Base-by-base conservation (phyloP, 306 rosid genomes). In the Lablab purpureus region DNA sequence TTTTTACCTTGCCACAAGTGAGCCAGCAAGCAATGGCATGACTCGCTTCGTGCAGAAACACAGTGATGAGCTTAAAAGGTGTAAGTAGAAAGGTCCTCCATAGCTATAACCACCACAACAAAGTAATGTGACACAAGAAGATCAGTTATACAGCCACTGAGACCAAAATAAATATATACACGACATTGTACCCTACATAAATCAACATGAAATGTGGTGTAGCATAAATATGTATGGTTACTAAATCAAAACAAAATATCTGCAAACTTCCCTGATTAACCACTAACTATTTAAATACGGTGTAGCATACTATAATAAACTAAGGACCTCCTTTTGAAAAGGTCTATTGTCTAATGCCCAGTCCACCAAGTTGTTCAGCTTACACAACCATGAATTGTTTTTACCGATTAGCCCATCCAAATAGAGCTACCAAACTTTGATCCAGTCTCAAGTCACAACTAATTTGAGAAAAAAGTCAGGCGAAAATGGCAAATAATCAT, bases 31-130 rank as follows among this genome's bases (percentile, higher is more conserved):
- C 98, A 72, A 94, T 74, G 40, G 98, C 98, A 85, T 94, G 98
- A 83, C 98, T 94, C 13, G 91, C 91, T 88, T 94, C 98, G 10
- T 94, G 98, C 80, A 94, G 83, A 87, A 94, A 94, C 85, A 94
- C 98, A 7, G 97, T 94, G 77, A 94, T 92, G 89, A 94, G 98
- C 96, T 94, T 94, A 79, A 94, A 94, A 49, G 98, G 98, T 30
- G 97, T 91, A 68, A 94, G 91, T 21, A 94, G 34, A 13, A 94
- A 52, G 30, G 98, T 94, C 87, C 98, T 90, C 98, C 98, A 94
- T 50, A 94, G 88, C 98, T 94, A 79, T 22, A 81, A 87, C 34
- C 80, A 81, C 30, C 66, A 81, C 69, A 84, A 80, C 79, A 87
- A 85, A 76, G 70, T 23, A 59, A 65, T 65, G 10, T 74, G 54